Evolutionary conservation across 257 asterid genomes (phyloP).

Genomic region (Lithospermum erythrorhizon): DNA sequence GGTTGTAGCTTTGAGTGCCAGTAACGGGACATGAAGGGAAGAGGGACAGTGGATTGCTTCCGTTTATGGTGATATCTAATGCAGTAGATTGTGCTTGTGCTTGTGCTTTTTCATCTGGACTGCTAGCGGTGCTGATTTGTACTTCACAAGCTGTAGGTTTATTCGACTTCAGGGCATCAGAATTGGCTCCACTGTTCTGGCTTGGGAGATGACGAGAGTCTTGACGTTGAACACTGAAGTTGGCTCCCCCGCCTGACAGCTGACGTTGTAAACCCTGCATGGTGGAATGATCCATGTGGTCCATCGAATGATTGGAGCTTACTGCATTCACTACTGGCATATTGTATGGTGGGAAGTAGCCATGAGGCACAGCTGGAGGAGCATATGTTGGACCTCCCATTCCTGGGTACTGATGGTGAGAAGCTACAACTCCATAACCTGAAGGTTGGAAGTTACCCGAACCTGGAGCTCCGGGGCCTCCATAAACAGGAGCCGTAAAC

Average conservation of each 20-base stretch:
- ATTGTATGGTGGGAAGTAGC: conserved; percentile 42
- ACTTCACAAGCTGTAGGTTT: conserved; percentile 31
- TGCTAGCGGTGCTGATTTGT: conserved; percentile 55
- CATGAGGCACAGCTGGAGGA: conserved; percentile 27
- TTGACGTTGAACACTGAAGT: conserved; percentile 16
- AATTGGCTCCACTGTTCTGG: conserved; percentile 17
- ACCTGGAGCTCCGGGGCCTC: conserved; percentile 27
- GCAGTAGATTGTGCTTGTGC: not conserved
- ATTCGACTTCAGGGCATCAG: conserved; percentile 7
- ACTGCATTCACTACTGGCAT: conserved; percentile 38
- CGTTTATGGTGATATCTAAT: conserved; percentile 15
- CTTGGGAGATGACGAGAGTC: conserved; percentile 12
- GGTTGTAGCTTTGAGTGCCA: conserved; percentile 11
- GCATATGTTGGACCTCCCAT: conserved; percentile 22
- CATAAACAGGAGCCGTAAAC: conserved; percentile 22
- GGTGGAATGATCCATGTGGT: conserved; percentile 23
- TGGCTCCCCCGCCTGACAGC: conserved; percentile 16
- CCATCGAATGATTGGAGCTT: conserved; percentile 24
- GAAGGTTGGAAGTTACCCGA: conserved; percentile 37
- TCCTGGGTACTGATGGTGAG: conserved; percentile 25
- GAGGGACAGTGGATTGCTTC: conserved; percentile 24
- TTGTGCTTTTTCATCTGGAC: conserved; percentile 30
- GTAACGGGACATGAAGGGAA: conserved; percentile 32
- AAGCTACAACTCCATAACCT: conserved; percentile 33
- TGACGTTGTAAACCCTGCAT: conserved; percentile 15